Evolutionary conservation across 2,329 filamentous ascomycete genomes (phyloP).

Genomic region (Phialophora expanda): DNA sequence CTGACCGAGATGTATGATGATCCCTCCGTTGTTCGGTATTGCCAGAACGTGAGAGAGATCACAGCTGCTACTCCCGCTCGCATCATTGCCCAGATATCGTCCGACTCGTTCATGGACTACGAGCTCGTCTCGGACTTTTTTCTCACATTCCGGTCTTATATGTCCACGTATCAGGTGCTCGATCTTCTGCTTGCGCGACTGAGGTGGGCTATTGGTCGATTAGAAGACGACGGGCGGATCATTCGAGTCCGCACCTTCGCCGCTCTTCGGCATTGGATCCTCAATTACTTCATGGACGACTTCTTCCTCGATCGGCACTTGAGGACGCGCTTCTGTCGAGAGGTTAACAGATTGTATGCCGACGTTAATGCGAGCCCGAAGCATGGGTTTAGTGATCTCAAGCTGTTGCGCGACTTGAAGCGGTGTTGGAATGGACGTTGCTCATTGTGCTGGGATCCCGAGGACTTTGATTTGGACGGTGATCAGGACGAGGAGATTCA

Average conservation of each 20-base stretch:
- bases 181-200: slow-evolving; percentile 83
- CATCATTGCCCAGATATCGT: slow-evolving; percentile 94
- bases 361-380: slow-evolving; percentile 58
- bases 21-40: slow-evolving; percentile 80
- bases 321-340: slow-evolving; percentile 76
- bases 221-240: slow-evolving; percentile 85
- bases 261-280: slow-evolving; percentile 91
- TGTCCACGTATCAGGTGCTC: slow-evolving; percentile 76
- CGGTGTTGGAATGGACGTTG: slow-evolving; percentile 96
- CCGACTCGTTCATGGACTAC: slow-evolving; percentile 93
- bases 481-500: slow-evolving; percentile 70
- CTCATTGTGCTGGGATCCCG: slow-evolving; percentile 82
- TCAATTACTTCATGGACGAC: slow-evolving; percentile 97
- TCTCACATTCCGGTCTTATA: slow-evolving; percentile 87
- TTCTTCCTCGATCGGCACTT: slow-evolving; percentile 79
- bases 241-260: slow-evolving; percentile 97
- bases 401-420: slow-evolving; percentile 91
- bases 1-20: slow-evolving; percentile 84
- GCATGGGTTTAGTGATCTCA: slow-evolving; percentile 69
- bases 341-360: slow-evolving; percentile 70
- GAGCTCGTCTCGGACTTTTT: slow-evolving; percentile 98
- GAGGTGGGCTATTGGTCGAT: slow-evolving; percentile 79
- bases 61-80: slow-evolving; percentile 88
- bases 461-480: slow-evolving; percentile 67
- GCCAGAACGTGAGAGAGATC: slow-evolving; percentile 71